phyloP scores from a whole-genome alignment of 208 protist species.

The Leishmania tropica region DNA sequence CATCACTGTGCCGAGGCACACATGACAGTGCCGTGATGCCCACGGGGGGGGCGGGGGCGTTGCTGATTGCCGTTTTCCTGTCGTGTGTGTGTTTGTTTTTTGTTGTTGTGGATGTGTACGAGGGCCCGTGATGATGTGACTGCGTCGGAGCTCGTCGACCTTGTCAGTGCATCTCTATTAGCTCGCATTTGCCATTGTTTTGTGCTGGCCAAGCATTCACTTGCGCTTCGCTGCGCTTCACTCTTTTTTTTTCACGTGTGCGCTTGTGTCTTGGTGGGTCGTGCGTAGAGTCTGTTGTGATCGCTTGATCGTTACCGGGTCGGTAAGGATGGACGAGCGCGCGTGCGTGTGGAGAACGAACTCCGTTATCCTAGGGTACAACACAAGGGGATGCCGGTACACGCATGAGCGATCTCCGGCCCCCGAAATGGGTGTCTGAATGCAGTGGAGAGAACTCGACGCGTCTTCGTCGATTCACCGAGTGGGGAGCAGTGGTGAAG shows the following conservation, averaged over 20 bases:
- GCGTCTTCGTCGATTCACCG: not conserved
- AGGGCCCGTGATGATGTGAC: not conserved
- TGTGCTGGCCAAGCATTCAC: no score
- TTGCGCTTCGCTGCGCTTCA: not conserved
- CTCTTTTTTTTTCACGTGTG: not conserved
- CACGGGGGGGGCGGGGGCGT: not conserved
- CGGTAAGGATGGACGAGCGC: not conserved
- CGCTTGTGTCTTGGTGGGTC: not conserved
- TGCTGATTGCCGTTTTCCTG: not conserved
- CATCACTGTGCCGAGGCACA: not conserved
- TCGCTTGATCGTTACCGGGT: not conserved
- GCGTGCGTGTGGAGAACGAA: not conserved
- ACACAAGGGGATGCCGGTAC: not conserved
- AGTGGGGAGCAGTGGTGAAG: not conserved
- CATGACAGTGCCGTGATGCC: not conserved
- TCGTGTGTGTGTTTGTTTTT: not conserved
- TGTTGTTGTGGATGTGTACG: not conserved
- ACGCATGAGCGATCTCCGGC: not conserved
- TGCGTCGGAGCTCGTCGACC: not conserved
- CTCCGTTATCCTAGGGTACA: not conserved
- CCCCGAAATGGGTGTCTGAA: not conserved
- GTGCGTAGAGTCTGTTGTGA: not conserved
- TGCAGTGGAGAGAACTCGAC: not conserved
- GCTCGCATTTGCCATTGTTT: not conserved
- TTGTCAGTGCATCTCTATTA: not conserved